Percentiles rank a stretch among this genome's conserved stretches.
phyloP scores from a whole-genome alignment of 1,284 basidiomycete species.

The Ceratobasidium sp. region DNA sequence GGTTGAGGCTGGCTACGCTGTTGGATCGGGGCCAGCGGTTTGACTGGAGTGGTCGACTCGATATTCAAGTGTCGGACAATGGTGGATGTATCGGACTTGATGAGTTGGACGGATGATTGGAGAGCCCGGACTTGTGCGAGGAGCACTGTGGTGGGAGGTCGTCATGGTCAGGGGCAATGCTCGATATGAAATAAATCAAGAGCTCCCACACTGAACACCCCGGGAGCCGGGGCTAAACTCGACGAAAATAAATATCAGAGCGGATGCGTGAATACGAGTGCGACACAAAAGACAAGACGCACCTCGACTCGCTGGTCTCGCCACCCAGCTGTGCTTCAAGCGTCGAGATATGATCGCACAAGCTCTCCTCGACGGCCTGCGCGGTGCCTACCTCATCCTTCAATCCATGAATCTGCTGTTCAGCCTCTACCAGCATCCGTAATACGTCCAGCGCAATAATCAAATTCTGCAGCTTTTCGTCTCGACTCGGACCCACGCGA shows the following conservation, averaged over 20 bases:
- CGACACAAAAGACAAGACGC: not conserved
- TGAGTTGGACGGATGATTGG: not conserved
- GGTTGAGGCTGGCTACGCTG: not conserved
- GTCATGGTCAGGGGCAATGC: not conserved
- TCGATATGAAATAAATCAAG: not conserved
- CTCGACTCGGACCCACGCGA: not conserved
- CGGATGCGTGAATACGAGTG: not conserved
- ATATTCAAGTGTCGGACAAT: not conserved
- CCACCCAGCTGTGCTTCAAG: slow-evolving; percentile 26
- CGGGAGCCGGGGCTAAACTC: not conserved
- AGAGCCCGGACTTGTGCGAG: slow-evolving; percentile 14
- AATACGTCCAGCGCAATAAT: slow-evolving; percentile 15
- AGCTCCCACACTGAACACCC: not conserved
- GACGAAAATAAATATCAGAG: not conserved
- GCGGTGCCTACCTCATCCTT: slow-evolving; percentile 18
- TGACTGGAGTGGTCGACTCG: too few relatives aligned
- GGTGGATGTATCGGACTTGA: slow-evolving; percentile 8
- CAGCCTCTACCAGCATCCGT: slow-evolving; percentile 13
- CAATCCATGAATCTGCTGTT: not conserved
- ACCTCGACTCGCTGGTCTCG: slow-evolving; percentile 13
- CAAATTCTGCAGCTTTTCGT: not conserved
- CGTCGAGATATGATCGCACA: slow-evolving; percentile 33
- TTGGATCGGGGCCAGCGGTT: not conserved
- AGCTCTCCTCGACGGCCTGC: slow-evolving; percentile 25
- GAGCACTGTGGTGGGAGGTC: not conserved